These are phyloP conservation scores for Rhodotorula sp. DNA, from an alignment of 1,284 basidiomycete genomes.

Conservation along the genomic window DNA sequence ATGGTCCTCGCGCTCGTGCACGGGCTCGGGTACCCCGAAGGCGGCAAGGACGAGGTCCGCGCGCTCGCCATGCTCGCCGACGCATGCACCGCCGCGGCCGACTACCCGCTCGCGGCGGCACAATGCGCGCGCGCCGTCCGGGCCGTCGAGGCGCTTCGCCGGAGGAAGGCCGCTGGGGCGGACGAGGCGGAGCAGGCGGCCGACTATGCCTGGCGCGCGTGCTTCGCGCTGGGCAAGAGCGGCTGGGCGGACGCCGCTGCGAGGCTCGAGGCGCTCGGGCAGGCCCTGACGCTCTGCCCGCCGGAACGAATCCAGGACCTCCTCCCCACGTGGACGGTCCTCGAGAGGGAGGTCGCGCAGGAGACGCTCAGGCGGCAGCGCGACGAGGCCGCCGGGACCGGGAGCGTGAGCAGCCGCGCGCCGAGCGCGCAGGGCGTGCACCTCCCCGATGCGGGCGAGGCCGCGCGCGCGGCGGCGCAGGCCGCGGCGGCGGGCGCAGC, in stretches of 20 bases:
- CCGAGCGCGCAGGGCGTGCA: background rate
- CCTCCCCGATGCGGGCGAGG: background rate
- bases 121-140: conserved; percentile 71
- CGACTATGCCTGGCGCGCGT: conserved; percentile 82
- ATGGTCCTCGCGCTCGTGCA: conserved; percentile 82
- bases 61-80: conserved; percentile 84
- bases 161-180: conserved; percentile 47
- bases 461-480: conserved; percentile 12
- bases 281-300: conserved; percentile 83
- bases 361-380: conserved; percentile 10
- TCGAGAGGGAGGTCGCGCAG: conserved; percentile 46
- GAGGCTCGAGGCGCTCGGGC: conserved; percentile 62
- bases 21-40: conserved; percentile 76
- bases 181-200: conserved; percentile 59
- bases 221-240: conserved; percentile 79
- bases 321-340: conserved; percentile 67
- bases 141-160: conserved; percentile 59
- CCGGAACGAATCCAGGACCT: conserved; percentile 72
- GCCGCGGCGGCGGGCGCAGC: conserved; percentile 15
- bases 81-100: conserved; percentile 74
- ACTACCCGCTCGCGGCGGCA: conserved; percentile 72
- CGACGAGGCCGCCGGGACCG: conserved; percentile 14
- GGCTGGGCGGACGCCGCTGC: conserved; percentile 67
- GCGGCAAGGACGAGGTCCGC: conserved; percentile 72
- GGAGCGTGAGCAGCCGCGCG: conserved; percentile 1